Conservation (phyloP, 139 green algal genomes). For the Tetradesmus obliquus region DNA sequence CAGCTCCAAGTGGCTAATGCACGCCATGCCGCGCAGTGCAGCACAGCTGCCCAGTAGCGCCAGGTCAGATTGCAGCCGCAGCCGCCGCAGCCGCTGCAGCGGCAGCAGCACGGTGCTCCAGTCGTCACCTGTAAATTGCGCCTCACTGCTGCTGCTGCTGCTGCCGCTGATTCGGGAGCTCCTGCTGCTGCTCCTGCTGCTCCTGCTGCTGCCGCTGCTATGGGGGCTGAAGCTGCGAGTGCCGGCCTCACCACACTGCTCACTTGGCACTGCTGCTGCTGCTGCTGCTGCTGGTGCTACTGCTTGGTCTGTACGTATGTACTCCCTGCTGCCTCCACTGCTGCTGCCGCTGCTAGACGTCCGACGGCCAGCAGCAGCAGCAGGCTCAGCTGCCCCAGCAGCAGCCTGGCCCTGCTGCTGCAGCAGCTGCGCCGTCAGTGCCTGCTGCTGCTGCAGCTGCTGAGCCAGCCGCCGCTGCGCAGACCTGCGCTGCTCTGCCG, state of each 20-base stretch:
- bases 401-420: not conserved
- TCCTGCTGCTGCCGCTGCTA: conserved; percentile 20
- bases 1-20: conserved; percentile 18
- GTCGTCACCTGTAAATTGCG: not conserved
- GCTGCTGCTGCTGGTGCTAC: not conserved
- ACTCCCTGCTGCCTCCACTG: conserved; percentile 25
- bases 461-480: not conserved
- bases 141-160: not conserved
- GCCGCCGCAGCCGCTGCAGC: conserved; percentile 19
- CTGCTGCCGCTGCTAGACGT: conserved; percentile 17
- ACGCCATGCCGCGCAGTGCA: conserved; percentile 18
- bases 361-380: not conserved
- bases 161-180: not conserved
- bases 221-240: not conserved
- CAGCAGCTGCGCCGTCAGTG: conserved; percentile 3
- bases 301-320: not conserved
- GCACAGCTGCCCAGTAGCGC: conserved; percentile 20
- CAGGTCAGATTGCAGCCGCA: not conserved
- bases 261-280: not conserved
- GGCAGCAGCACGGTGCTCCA: conserved; percentile 16
- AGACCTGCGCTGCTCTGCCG: not conserved
- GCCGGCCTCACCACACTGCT: not conserved
- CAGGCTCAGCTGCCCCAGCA: not conserved
- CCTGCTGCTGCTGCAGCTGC: not conserved
- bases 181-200: conserved; percentile 25